Percentiles rank a stretch among this genome's conserved stretches.
Conservation (phyloP, 257 asterid species). For the Salvia miltiorrhiza region DNA sequence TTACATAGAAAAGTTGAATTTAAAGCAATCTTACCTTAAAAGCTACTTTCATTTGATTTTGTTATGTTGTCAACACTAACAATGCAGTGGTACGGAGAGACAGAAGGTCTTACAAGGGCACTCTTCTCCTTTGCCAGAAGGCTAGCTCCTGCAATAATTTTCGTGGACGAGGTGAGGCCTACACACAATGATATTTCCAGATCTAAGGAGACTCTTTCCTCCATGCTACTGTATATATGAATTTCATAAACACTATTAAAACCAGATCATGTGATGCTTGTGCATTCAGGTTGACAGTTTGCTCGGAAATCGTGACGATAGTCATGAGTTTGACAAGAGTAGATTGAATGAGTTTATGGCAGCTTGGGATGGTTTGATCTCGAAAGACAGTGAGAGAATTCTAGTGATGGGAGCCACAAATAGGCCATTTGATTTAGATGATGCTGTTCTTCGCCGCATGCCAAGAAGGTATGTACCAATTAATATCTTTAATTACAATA, state of each 20-base stretch:
- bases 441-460: constrained; percentile 77
- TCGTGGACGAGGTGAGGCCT: constrained; percentile 58
- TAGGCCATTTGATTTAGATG: constrained; percentile 78
- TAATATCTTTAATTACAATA: too few relatives aligned
- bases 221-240: too few relatives aligned
- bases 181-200: too few relatives aligned
- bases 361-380: constrained; percentile 74
- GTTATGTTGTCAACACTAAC: neutral
- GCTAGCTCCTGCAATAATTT: constrained; percentile 65
- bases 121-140: constrained; percentile 73
- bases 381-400: constrained; percentile 58
- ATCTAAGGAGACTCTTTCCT: too few relatives aligned
- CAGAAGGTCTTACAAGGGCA: constrained; percentile 64
- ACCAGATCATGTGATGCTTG: too few relatives aligned
- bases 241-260: too few relatives aligned
- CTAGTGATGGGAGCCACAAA: constrained; percentile 78
- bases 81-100: constrained; percentile 59
- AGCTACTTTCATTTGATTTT: neutral
- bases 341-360: constrained; percentile 58
- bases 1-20: too few relatives aligned
- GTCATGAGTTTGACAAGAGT: too few relatives aligned
- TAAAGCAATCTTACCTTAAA: too few relatives aligned
- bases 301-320: too few relatives aligned
- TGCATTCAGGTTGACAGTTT: too few relatives aligned
- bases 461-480: constrained; percentile 81